These are phyloP conservation scores for Tylopilus plumbeoviolaceoides DNA, from an alignment of 768 basidiomycete genomes.

Conservation along the genomic window DNA sequence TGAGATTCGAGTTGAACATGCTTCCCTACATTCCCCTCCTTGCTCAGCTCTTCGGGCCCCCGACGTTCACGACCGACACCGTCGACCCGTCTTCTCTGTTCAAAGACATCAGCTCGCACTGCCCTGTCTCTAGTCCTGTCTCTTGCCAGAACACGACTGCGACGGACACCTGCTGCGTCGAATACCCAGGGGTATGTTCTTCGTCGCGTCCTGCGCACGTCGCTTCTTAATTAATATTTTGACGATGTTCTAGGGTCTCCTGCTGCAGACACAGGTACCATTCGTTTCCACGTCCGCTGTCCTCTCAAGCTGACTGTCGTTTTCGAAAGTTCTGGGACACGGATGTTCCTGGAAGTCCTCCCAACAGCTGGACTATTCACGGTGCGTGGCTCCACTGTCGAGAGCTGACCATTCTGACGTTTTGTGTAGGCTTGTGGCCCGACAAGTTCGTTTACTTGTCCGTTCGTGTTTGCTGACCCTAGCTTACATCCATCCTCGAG, in stretches of 20 bases:
- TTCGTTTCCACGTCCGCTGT: neutral
- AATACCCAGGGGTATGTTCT: slow-evolving; percentile 56
- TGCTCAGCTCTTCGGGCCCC: slow-evolving; percentile 17
- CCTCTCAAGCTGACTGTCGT: slow-evolving; percentile 1
- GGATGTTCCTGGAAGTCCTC: slow-evolving; percentile 56
- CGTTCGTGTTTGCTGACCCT: neutral
- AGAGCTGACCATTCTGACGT: neutral
- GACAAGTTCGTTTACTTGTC: slow-evolving; percentile 42
- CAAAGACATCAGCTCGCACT: slow-evolving; percentile 43
- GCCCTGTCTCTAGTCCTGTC: slow-evolving; percentile 42
- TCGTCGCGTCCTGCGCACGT: neutral
- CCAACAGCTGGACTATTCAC: slow-evolving; percentile 71
- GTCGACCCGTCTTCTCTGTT: slow-evolving; percentile 27
- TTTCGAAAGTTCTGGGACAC: slow-evolving; percentile 69
- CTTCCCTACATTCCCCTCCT: slow-evolving; percentile 18
- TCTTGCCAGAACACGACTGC: slow-evolving; percentile 56
- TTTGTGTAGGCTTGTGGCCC: slow-evolving; percentile 57
- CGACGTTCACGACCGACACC: slow-evolving; percentile 18
- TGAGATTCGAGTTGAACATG: slow-evolving; percentile 10
- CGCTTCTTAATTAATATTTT: neutral
- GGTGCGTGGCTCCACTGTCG: slow-evolving; percentile 36
- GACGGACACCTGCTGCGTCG: slow-evolving; percentile 56
- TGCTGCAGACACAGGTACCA: slow-evolving; percentile 53
- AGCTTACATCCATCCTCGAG: neutral
- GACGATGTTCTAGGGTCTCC: slow-evolving; percentile 42